Evolutionary conservation across 108 stramenopile genomes (phyloP), one percentile per base, ranked within the genome.

Genomic region (Schizochytrium sp.): DNA sequence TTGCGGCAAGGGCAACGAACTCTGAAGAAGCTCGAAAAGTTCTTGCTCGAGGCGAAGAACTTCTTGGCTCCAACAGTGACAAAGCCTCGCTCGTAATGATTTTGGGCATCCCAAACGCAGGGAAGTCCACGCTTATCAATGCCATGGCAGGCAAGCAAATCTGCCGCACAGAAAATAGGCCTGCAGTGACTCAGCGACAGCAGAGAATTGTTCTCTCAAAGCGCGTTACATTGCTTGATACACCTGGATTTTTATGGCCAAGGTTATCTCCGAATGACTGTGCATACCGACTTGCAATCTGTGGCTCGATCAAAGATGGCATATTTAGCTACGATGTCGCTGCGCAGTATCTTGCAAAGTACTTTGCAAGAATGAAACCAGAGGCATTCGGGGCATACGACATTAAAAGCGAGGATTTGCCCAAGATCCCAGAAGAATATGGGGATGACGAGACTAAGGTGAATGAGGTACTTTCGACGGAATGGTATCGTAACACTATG

Each of bases 161-260:
- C 15, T 83, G 76, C 76, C 76, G 76, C 15, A 83, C 76, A 5
- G 76, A 55, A 38, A 83, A 83, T 28, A 17, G 50, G 28, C 76
- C 76, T 28, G 76, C 15, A 10, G 53, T 83, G 50, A 83, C 76
- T 17, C 76, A 55, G 47, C 5, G n/a, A 12, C 76, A 83, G 53
- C 76, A 83, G 47, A 49, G 38, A 40, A 83, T 83, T n/a, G 28
- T 3, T 40, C 5, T 83, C 17, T 47, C 76, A 38, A n/a, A 13
- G n/a, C 76, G 76, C 10, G 38, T 83, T 40, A 83, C 47, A 15
- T 53, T 83, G 45, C 76, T 83, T 2, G 76, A 83, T 40, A 83
- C 76, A n/a, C 76, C 76, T 13, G 76, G 76, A 12, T 83, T 83
- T 50, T 53, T 83, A 5, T 83, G 76, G 76, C 76, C 76, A 40